A percentile compares a stretch with the other conserved stretches of the same genome.
phyloP scores from a whole-genome alignment of 2,329 filamentous ascomycete genomes.

The Xylariales sp. region DNA sequence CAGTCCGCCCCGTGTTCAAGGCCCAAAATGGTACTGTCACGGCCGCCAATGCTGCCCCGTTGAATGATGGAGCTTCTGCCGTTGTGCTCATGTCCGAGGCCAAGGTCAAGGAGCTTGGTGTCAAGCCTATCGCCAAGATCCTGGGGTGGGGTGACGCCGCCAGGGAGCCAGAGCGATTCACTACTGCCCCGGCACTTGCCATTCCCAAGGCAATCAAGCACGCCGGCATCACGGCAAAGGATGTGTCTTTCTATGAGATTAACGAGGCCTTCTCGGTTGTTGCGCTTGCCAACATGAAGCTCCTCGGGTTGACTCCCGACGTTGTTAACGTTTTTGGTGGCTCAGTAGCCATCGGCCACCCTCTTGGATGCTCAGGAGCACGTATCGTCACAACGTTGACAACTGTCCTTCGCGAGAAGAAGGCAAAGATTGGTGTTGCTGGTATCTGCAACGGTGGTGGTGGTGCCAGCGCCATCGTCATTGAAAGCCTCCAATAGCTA shows the following conservation, averaged over 20 bases:
- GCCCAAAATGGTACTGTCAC: conserved; percentile 83
- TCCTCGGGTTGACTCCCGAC: conserved; percentile 72
- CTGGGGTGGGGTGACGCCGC: conserved; percentile 95
- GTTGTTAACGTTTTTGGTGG: conserved; percentile 96
- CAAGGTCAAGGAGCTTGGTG: conserved; percentile 84
- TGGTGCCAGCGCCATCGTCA: conserved; percentile 87
- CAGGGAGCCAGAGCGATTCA: conserved; percentile 90
- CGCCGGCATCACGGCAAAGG: conserved; percentile 71
- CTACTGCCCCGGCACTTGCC: conserved; percentile 84
- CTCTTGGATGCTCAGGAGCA: conserved; percentile 88
- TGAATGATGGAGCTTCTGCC: conserved; percentile 92
- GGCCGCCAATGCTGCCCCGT: conserved; percentile 90
- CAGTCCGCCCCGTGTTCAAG: conserved; percentile 80
- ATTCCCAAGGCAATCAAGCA: conserved; percentile 98
- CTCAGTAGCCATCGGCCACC: conserved; percentile 92
- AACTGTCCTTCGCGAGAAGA: conserved; percentile 83
- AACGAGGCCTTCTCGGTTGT: conserved; percentile 99
- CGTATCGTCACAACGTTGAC: conserved; percentile 89
- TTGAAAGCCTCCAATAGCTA: conserved; percentile 64
- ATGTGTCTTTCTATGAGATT: conserved; percentile 94
- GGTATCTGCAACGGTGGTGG: conserved; percentile 98
- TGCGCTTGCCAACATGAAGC: conserved; percentile 91
- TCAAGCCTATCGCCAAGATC: conserved; percentile 94
- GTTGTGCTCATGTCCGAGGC: conserved; percentile 91
- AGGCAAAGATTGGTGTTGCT: conserved; percentile 87